Conservation (phyloP, 176 grass and related monocot species). For the Oryza australiensis region DNA sequence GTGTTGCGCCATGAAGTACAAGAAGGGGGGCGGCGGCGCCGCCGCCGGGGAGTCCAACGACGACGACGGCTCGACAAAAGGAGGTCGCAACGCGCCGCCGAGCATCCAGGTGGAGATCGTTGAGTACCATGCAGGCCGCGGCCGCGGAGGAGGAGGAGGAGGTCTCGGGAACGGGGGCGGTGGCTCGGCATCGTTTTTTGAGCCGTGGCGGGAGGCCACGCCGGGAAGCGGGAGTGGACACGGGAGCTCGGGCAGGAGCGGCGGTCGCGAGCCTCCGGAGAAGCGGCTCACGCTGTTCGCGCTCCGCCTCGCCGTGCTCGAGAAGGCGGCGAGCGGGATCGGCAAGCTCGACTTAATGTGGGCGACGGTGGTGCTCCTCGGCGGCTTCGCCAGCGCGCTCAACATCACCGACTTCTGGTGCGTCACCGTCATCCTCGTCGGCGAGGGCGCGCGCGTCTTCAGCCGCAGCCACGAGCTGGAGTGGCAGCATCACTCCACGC, state of each 20-base stretch:
- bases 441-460: slow-evolving; percentile 76
- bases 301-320: slow-evolving; percentile 64
- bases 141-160: not conserved
- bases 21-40: not conserved
- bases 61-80: not conserved
- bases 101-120: slow-evolving; percentile 28
- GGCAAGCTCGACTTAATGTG: slow-evolving; percentile 82
- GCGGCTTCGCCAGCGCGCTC: slow-evolving; percentile 71
- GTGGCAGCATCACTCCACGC: slow-evolving; percentile 90
- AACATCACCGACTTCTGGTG: slow-evolving; percentile 66
- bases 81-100: not conserved
- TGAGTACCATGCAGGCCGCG: not conserved
- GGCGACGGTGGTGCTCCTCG: slow-evolving; percentile 87
- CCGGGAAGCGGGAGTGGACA: slow-evolving; percentile 13
- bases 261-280: slow-evolving; percentile 49
- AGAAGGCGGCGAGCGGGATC: slow-evolving; percentile 85
- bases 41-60: slow-evolving; percentile 1
- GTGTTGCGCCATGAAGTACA: slow-evolving; percentile 20
- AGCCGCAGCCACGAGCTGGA: slow-evolving; percentile 97
- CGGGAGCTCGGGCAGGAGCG: not conserved
- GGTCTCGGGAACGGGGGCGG: slow-evolving; percentile 12
- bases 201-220: slow-evolving; percentile 26
- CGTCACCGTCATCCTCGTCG: slow-evolving; percentile 71
- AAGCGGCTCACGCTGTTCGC: slow-evolving; percentile 67
- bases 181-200: slow-evolving; percentile 29